Percentiles rank a stretch among this genome's conserved stretches.
phyloP scores from a whole-genome alignment of 768 basidiomycete genomes.

The Tricholoma sp. region DNA sequence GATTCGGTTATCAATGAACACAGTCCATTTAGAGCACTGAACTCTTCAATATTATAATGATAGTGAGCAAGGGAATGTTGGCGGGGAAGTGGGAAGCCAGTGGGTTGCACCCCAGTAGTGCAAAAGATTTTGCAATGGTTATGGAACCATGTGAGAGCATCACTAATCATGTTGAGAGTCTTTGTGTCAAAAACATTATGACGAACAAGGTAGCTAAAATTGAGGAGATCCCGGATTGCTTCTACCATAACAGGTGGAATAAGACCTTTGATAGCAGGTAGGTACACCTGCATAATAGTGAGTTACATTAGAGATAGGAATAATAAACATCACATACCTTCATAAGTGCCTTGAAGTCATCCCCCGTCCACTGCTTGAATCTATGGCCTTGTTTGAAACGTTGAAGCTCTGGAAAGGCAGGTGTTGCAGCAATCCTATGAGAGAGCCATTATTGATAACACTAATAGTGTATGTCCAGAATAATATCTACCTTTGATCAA shows the following conservation, averaged over 20 bases:
- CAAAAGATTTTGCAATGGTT: neutral
- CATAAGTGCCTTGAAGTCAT: neutral
- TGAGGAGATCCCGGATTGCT: neutral
- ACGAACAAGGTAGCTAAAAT: neutral
- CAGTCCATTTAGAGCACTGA: neutral
- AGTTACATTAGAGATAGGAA: no score
- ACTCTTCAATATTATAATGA: neutral
- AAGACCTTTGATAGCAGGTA: neutral
- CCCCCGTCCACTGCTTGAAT: neutral
- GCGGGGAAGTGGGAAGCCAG: neutral
- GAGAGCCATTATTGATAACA: no score
- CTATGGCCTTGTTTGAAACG: neutral
- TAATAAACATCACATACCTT: no score
- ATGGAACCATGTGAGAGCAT: neutral
- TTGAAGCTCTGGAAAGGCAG: neutral
- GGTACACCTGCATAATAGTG: neutral
- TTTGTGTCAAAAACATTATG: neutral
- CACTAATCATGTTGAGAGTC: neutral
- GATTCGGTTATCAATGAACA: neutral
- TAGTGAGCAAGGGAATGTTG: neutral
- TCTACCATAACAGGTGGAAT: no score
- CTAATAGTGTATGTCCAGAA: no score
- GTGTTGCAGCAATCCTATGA: neutral
- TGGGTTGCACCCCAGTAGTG: neutral
- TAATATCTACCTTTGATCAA: constrained; percentile 13